phyloP scores from a whole-genome alignment of 31 red algal species.

The Bonnemaisonia californica region DNA sequence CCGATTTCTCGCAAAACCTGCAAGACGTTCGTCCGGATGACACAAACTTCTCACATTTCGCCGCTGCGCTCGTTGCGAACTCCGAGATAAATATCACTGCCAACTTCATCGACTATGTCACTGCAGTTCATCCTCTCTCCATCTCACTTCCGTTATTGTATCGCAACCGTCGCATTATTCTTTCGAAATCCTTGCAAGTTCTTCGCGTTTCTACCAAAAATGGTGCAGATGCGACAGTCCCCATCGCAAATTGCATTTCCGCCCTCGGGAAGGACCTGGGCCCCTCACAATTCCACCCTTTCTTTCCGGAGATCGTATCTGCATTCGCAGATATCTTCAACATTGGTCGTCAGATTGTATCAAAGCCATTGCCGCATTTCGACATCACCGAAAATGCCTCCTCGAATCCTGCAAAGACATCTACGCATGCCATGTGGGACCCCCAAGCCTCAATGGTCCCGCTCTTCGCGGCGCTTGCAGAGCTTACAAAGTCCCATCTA shows the following conservation, averaged over 20 bases:
- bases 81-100: conserved; percentile 58
- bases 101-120: conserved; percentile 46
- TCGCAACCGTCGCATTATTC: conserved; percentile 46
- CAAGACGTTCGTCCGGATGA: conserved; percentile 34
- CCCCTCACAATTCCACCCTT: conserved; percentile 45
- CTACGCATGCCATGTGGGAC: conserved; percentile 64
- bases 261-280: conserved; percentile 59
- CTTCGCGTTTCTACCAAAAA: conserved; percentile 36
- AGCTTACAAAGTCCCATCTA: conserved; percentile 43
- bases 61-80: conserved; percentile 36
- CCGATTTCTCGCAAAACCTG: conserved; percentile 16
- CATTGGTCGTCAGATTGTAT: background rate
- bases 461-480: conserved; percentile 50
- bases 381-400: background rate
- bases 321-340: conserved; percentile 34
- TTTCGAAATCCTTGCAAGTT: conserved; percentile 23
- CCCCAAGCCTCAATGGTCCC: conserved; percentile 59
- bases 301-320: conserved; percentile 51
- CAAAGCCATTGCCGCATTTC: background rate
- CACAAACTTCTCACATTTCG: conserved; percentile 62
- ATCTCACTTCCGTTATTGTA: conserved; percentile 61
- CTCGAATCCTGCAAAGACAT: background rate
- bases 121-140: conserved; percentile 48
- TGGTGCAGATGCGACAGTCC: conserved; percentile 49
- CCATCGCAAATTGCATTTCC: conserved; percentile 56